Evolutionary conservation across 2,329 filamentous ascomycete genomes (phyloP).

Genomic region (Xylaria sp.): DNA sequence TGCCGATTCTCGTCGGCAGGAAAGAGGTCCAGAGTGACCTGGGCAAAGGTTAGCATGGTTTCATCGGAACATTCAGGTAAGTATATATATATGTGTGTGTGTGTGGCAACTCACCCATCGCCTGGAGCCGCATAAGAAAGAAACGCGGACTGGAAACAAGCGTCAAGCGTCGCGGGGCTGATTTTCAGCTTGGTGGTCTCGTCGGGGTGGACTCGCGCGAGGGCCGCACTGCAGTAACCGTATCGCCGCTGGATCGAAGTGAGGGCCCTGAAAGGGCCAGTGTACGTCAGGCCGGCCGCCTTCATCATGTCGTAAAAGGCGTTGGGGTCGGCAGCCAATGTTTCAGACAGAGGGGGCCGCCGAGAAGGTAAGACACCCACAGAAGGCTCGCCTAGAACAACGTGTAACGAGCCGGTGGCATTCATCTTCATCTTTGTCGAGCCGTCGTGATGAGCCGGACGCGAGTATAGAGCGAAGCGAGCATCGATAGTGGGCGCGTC

Average conservation of each 20-base stretch:
- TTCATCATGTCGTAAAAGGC: slow-evolving; percentile 58
- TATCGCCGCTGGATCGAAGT: slow-evolving; percentile 51
- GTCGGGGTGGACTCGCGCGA: slow-evolving; percentile 49
- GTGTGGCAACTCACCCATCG: slow-evolving; percentile 49
- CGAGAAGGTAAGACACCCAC: slow-evolving; percentile 47
- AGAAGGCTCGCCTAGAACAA: slow-evolving; percentile 48
- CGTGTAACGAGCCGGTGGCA: slow-evolving; percentile 50
- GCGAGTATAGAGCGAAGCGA: slow-evolving; percentile 52
- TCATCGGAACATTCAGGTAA: background rate
- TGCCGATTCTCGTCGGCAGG: slow-evolving; percentile 52
- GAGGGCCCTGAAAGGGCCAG: slow-evolving; percentile 54
- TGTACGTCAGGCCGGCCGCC: slow-evolving; percentile 53
- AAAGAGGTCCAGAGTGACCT: slow-evolving; percentile 57
- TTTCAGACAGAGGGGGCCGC: slow-evolving; percentile 46
- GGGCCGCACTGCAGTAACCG: slow-evolving; percentile 50
- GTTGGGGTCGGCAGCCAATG: slow-evolving; percentile 47
- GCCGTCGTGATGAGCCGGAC: slow-evolving; percentile 46
- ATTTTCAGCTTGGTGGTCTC: slow-evolving; percentile 53
- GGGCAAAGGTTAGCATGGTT: slow-evolving; percentile 20
- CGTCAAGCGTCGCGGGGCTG: slow-evolving; percentile 57
- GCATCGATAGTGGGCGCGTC: slow-evolving; percentile 46
- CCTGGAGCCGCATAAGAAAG: slow-evolving; percentile 55
- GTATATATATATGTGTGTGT: background rate
- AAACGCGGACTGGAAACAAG: slow-evolving; percentile 57
- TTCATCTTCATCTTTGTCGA: slow-evolving; percentile 52